Percentiles rank a stretch among this genome's conserved stretches.
Evolutionary conservation across 768 basidiomycete genomes (phyloP).

Genomic region (Lenzites betulinus): DNA sequence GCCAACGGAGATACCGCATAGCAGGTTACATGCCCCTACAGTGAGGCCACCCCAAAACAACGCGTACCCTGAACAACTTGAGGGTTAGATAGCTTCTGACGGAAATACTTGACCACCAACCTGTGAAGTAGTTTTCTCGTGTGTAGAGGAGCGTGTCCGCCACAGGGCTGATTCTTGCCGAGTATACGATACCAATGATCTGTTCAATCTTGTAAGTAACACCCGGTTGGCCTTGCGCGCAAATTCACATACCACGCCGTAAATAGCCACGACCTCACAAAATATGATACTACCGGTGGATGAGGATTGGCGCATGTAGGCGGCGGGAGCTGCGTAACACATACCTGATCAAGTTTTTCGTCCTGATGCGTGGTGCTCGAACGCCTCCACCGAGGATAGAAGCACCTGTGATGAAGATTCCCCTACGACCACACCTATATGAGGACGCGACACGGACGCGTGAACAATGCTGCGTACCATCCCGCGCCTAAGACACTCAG

Average conservation of each 20-base stretch:
- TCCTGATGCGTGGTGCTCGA: slow-evolving; percentile 87
- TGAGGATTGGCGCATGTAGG: not conserved
- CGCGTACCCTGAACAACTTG: slow-evolving; percentile 65
- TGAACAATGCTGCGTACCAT: slow-evolving; percentile 62
- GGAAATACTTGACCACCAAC: slow-evolving; percentile 36
- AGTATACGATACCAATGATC: slow-evolving; percentile 98
- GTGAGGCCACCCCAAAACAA: slow-evolving; percentile 98
- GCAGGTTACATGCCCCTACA: slow-evolving; percentile 90
- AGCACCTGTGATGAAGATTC: slow-evolving; percentile 96
- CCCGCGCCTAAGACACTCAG: slow-evolving; percentile 93
- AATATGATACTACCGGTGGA: slow-evolving; percentile 80
- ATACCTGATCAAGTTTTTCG: slow-evolving; percentile 97
- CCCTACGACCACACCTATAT: slow-evolving; percentile 54
- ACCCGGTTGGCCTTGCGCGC: not conserved
- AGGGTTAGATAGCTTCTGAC: not conserved
- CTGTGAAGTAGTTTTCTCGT: slow-evolving; percentile 89
- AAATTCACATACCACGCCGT: slow-evolving; percentile 74
- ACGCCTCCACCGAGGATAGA: slow-evolving; percentile 97
- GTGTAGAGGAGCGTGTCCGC: slow-evolving; percentile 76
- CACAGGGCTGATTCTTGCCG: slow-evolving; percentile 69
- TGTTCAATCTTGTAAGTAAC: slow-evolving; percentile 31
- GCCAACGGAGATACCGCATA: slow-evolving; percentile 94
- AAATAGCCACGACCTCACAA: slow-evolving; percentile 99
- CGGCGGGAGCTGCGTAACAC: slow-evolving; percentile 23
- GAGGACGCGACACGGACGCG: not conserved